Conservation (phyloP, 257 asterid genomes). For the Osmanthus fragrans region DNA sequence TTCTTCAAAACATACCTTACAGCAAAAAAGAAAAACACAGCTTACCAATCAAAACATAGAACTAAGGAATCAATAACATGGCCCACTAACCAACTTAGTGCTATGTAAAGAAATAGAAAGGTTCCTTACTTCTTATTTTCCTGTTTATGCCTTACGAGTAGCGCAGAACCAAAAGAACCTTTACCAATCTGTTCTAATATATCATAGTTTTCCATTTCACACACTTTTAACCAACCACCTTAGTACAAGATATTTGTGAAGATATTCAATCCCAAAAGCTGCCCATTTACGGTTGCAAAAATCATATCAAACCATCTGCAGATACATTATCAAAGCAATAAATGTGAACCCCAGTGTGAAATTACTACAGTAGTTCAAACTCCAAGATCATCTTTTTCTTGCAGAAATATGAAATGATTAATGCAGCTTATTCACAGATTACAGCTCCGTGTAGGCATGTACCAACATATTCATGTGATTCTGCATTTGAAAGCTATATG, state of each 20-base stretch:
- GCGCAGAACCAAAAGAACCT: conserved; percentile 97
- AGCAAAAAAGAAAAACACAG: conserved; percentile 22
- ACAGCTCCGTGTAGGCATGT: conserved; percentile 18
- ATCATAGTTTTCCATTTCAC: conserved; percentile 79
- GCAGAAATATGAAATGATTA: conserved; percentile 5
- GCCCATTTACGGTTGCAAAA: conserved; percentile 20
- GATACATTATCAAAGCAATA: conserved; percentile 14
- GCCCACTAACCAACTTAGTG: background rate
- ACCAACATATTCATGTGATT: background rate
- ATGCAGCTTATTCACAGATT: background rate
- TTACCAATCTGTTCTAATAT: conserved; percentile 91
- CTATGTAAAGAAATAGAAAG: conserved; percentile 1
- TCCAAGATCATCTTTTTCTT: background rate
- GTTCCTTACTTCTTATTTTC: conserved; percentile 85
- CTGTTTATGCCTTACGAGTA: conserved; percentile 90
- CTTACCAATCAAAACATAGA: conserved; percentile 12
- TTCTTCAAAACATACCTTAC: conserved; percentile 93
- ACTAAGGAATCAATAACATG: background rate
- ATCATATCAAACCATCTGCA: background rate
- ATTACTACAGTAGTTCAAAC: conserved; percentile 13
- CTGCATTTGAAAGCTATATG: conserved; percentile 13
- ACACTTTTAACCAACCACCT: conserved; percentile 20
- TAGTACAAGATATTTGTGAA: conserved; percentile 1
- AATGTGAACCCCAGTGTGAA: conserved; percentile 9
- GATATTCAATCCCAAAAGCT: conserved; percentile 14